Percentiles rank a stretch among this genome's conserved stretches.
Evolutionary conservation across 2,329 filamentous ascomycete genomes (phyloP).

Genomic region (Fusarium stilboides): DNA sequence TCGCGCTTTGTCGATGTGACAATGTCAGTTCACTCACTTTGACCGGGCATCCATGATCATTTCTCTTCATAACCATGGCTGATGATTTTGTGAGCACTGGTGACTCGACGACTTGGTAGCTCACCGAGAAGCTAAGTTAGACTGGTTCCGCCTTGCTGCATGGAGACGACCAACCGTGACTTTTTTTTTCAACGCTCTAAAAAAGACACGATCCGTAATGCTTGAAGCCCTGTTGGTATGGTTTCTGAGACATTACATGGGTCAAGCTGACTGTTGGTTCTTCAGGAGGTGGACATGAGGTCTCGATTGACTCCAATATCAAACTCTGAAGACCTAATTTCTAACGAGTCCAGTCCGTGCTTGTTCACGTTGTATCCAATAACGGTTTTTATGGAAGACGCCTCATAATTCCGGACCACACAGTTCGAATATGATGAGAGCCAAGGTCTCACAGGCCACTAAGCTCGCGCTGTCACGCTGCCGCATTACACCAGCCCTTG

Average conservation of each 20-base stretch:
- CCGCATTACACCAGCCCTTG: slow-evolving; percentile 34
- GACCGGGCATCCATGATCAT: slow-evolving; percentile 40
- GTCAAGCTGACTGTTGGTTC: slow-evolving; percentile 11
- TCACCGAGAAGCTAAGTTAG: slow-evolving; percentile 20
- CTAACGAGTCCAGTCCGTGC: slow-evolving; percentile 23
- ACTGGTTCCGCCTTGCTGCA: slow-evolving; percentile 23
- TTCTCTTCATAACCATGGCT: slow-evolving; percentile 37
- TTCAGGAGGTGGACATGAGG: slow-evolving; percentile 19
- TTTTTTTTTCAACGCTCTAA: slow-evolving; percentile 15
- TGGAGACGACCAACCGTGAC: slow-evolving; percentile 21
- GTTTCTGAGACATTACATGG: slow-evolving; percentile 40
- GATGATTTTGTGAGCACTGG: slow-evolving; percentile 30
- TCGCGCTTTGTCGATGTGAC: slow-evolving; percentile 39
- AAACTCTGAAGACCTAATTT: slow-evolving; percentile 9
- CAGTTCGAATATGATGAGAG: slow-evolving; percentile 34
- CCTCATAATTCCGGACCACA: slow-evolving; percentile 28
- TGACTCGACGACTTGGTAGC: slow-evolving; percentile 35
- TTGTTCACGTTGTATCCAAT: slow-evolving; percentile 20
- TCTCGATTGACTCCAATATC: slow-evolving; percentile 18
- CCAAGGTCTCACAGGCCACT: slow-evolving; percentile 41
- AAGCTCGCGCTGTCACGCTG: slow-evolving; percentile 36
- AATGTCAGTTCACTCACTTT: slow-evolving; percentile 31
- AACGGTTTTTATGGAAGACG: slow-evolving; percentile 19
- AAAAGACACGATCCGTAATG: slow-evolving; percentile 38
- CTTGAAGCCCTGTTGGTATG: slow-evolving; percentile 40